Evolutionary conservation across 2,329 filamentous ascomycete species (phyloP), one percentile per base, ranked within the genome.

Genomic region (Trichoderma semiorbis): DNA sequence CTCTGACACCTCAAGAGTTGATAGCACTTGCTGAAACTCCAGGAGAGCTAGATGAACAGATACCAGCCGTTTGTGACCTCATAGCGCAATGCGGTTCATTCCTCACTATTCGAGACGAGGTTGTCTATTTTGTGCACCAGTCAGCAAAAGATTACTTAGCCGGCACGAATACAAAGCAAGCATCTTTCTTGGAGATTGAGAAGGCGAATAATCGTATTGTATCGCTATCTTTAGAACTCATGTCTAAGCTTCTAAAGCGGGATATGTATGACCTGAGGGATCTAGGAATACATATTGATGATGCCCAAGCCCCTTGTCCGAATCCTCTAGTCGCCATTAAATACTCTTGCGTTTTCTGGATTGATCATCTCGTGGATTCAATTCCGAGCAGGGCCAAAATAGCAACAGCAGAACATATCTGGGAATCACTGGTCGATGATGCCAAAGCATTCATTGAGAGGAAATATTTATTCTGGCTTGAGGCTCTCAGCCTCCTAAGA

Each of bases 131-230:
- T 73, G 77, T 85, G 1, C 82, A 85, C 73, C 79, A 84, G 66
- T 84, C 82, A 6, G 84, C 82, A 1, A 83, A 84, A 73, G 83
- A 85, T 3, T 85, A 85, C 72, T 72, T 84, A 7, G 58, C 76
- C 71, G 70, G 69, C 32, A 47, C n/a, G 16, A 16, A 30, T n/a
- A 32, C 76, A 78, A 7, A 65, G 79, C 66, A 21, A 30, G 2
- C 84, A 84, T 71, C 71, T 84, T 7, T 64, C n/a, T 3, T 32
- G 3, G 30, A 30, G 30, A 61, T 61, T 21, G 30, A 1, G 5
- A n/a, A 21, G 5, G n/a, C 12, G 7, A 61, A 10, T 7, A 0
- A 5, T 24, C 8, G 24, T 14, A 61, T 61, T 1, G 57, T 61
- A 21, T n/a, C 30, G 16, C 32, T 30, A 24, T 61, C 57, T 12